These are phyloP conservation scores for Linaria vulgaris DNA, from an alignment of 257 asterid species.

Conservation along the genomic window DNA sequence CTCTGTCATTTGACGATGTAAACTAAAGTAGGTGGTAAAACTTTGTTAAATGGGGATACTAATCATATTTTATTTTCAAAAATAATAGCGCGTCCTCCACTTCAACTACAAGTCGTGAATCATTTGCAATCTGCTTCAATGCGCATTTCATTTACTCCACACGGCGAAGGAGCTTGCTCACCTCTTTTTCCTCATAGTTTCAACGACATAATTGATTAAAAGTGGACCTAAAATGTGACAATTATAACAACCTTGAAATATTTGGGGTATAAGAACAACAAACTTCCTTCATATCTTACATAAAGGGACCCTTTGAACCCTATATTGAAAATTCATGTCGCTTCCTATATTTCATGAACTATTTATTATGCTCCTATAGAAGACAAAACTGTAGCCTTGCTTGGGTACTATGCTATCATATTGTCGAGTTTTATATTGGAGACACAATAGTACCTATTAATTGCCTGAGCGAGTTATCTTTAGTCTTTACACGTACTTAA, in stretches of 20 bases:
- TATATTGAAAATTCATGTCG: constrained; percentile 18
- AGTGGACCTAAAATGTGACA: background rate
- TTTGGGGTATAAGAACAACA: background rate
- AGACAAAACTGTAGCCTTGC: constrained; percentile 21
- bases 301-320: constrained; percentile 22
- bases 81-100: too few relatives aligned
- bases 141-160: too few relatives aligned
- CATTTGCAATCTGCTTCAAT: too few relatives aligned
- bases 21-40: too few relatives aligned
- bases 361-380: constrained; percentile 2
- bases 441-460: constrained; percentile 2
- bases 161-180: background rate
- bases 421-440: constrained; percentile 10
- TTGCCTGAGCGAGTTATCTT: too few relatives aligned
- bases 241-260: constrained; percentile 17
- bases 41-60: too few relatives aligned
- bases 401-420: constrained; percentile 25
- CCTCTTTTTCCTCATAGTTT: background rate
- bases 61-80: too few relatives aligned
- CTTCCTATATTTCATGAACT: background rate
- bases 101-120: too few relatives aligned
- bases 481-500: too few relatives aligned
- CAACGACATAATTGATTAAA: constrained; percentile 3
- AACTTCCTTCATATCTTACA: background rate
- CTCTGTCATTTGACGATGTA: too few relatives aligned